Evolutionary conservation across 2,329 filamentous ascomycete genomes (phyloP).

Genomic region (Pezicula carpinea): DNA sequence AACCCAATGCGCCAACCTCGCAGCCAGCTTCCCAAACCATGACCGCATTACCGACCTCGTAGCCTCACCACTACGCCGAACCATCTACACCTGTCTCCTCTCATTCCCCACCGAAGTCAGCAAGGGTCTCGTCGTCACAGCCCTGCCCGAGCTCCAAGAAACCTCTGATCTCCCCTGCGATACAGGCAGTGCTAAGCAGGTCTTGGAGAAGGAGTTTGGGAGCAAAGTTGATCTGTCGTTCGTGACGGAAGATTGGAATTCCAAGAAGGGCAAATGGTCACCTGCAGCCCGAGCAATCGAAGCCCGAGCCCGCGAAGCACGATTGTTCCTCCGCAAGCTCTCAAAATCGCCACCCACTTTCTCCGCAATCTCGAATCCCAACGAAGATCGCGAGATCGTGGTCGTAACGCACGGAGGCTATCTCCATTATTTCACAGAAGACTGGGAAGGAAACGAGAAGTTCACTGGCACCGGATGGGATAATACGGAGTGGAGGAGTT

Average conservation of each 20-base stretch:
- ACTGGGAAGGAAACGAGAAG: constrained; percentile 56
- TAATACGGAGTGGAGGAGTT: constrained; percentile 26
- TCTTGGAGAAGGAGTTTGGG: constrained; percentile 56
- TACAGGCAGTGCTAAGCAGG: constrained; percentile 55
- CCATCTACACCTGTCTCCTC: constrained; percentile 70
- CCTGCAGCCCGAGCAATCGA: constrained; percentile 14
- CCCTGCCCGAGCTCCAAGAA: constrained; percentile 75
- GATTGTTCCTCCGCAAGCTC: constrained; percentile 51
- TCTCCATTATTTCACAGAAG: constrained; percentile 79
- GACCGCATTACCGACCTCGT: constrained; percentile 63
- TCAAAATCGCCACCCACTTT: background rate
- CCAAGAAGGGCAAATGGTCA: constrained; percentile 44
- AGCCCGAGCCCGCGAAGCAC: constrained; percentile 46
- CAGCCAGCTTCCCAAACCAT: constrained; percentile 59
- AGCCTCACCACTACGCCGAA: constrained; percentile 75
- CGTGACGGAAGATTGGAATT: constrained; percentile 66
- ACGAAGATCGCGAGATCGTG: constrained; percentile 58
- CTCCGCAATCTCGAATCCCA: constrained; percentile 15
- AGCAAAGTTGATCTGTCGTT: constrained; percentile 54
- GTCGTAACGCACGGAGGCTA: constrained; percentile 81
- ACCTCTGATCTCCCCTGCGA: constrained; percentile 72
- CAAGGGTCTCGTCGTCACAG: constrained; percentile 42
- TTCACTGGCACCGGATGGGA: constrained; percentile 27
- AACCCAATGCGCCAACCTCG: constrained; percentile 65
- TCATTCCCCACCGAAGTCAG: constrained; percentile 58